Evolutionary conservation across 1,284 basidiomycete species (phyloP).

Genomic region (Marasmius sp.): DNA sequence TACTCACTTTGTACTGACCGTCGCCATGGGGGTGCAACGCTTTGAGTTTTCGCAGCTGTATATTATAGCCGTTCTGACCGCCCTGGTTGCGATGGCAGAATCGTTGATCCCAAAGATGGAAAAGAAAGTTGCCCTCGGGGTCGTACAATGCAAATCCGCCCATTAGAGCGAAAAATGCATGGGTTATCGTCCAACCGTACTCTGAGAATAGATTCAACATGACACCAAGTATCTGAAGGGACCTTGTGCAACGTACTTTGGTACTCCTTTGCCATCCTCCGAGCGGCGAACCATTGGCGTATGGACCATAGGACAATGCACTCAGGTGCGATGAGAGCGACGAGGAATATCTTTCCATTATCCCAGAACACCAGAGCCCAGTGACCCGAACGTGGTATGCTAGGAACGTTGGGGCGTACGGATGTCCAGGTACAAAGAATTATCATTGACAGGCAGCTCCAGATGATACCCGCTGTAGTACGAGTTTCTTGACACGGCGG

Average conservation of each 20-base stretch:
- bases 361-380: background rate
- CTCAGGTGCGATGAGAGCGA: conserved; percentile 25
- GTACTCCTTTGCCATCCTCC: conserved; percentile 12
- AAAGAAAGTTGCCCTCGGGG: background rate
- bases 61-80: background rate
- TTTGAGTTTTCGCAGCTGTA: background rate
- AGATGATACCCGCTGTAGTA: conserved; percentile 17
- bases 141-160: conserved; percentile 26
- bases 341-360: conserved; percentile 18
- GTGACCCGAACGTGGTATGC: background rate
- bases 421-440: conserved; percentile 34
- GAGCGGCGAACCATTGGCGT: conserved; percentile 23
- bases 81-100: background rate
- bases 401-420: conserved; percentile 33
- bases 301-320: conserved; percentile 25
- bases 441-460: conserved; percentile 29
- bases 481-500: too few species aligned
- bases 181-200: conserved; percentile 19
- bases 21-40: background rate
- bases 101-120: background rate
- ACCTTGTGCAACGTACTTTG: background rate
- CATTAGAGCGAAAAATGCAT: conserved; percentile 26
- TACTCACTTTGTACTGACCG: background rate
- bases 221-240: background rate
- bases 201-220: background rate